Percentiles rank a stretch among this genome's conserved stretches.
These are phyloP conservation scores for Cutaneotrichosporon cavernicola DNA, from an alignment of 1,284 basidiomycete genomes.

Conservation along the genomic window DNA sequence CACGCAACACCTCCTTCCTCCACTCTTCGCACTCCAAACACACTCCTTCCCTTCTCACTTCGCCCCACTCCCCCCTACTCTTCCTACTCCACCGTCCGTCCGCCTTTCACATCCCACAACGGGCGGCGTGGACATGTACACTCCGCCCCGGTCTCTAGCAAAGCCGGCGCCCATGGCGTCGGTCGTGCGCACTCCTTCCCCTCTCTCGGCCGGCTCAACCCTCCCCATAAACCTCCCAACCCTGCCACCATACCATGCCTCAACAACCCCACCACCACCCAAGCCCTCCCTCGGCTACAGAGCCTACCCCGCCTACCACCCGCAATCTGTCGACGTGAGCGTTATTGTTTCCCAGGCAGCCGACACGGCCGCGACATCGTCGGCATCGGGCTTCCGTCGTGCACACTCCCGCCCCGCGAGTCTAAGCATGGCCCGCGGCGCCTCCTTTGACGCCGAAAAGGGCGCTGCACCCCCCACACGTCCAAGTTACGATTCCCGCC, in stretches of 20 bases:
- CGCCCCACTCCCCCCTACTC: background rate
- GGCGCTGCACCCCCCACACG: background rate
- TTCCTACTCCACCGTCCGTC: background rate
- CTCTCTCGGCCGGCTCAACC: background rate
- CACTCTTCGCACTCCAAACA: background rate
- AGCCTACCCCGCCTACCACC: conserved; percentile 4
- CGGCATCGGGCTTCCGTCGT: background rate
- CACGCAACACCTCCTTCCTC: background rate
- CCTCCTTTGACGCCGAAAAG: conserved; percentile 15
- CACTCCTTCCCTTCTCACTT: background rate
- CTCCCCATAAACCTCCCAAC: background rate
- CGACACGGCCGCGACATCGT: background rate
- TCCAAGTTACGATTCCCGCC: background rate
- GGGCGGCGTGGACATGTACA: conserved; percentile 1
- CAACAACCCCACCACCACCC: background rate
- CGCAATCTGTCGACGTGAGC: conserved; percentile 1
- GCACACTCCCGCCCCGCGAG: conserved; percentile 9
- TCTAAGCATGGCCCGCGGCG: background rate
- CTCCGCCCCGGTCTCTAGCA: conserved; percentile 2
- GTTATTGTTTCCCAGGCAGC: conserved; percentile 6
- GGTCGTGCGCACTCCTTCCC: background rate
- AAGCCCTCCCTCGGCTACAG: background rate
- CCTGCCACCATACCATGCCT: background rate
- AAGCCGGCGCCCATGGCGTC: background rate
- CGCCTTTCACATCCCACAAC: background rate